A percentile compares a stretch with the other conserved stretches of the same genome.
These are phyloP conservation scores for Cryptococcus sp. DNA, from an alignment of 1,284 basidiomycete species.

Conservation along the genomic window DNA sequence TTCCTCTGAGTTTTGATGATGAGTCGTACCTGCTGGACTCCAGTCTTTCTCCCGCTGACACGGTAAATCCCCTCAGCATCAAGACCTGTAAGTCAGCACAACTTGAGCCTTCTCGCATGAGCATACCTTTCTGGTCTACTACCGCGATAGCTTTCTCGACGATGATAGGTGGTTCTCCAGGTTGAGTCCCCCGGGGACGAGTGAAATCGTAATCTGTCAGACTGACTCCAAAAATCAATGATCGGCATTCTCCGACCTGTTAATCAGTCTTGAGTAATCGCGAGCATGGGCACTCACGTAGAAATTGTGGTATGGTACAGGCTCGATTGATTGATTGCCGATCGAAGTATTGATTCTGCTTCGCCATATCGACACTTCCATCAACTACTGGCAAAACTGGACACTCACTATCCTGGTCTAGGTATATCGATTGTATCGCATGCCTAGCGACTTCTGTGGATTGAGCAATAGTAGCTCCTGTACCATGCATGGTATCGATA, in stretches of 20 bases:
- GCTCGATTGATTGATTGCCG: conserved; percentile 3
- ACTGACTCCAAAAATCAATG: conserved; percentile 84
- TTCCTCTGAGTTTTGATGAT: conserved; percentile 1
- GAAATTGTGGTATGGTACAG: conserved; percentile 45
- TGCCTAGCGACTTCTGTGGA: conserved; percentile 44
- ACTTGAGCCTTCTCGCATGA: not conserved
- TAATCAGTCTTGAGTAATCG: conserved; percentile 47
- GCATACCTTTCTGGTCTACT: conserved; percentile 61
- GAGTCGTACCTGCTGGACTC: conserved; percentile 66
- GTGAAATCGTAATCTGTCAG: conserved; percentile 88
- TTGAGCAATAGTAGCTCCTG: conserved; percentile 56
- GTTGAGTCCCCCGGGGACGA: conserved; percentile 64
- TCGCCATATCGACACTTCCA: not conserved
- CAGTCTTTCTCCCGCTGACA: conserved; percentile 67
- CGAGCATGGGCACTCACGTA: conserved; percentile 20
- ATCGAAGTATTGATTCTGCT: not conserved
- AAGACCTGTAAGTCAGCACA: conserved; percentile 52
- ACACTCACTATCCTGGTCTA: conserved; percentile 62
- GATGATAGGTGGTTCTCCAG: conserved; percentile 65
- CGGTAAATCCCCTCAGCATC: conserved; percentile 69
- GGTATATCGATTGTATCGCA: conserved; percentile 62
- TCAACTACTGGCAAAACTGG: not conserved
- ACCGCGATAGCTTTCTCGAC: conserved; percentile 78
- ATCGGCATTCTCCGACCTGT: conserved; percentile 72
- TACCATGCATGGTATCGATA: conserved; percentile 61